Percentiles rank a stretch among this genome's conserved stretches.
phyloP scores from a whole-genome alignment of 2,329 filamentous ascomycete species.

The Botrytis porri region DNA sequence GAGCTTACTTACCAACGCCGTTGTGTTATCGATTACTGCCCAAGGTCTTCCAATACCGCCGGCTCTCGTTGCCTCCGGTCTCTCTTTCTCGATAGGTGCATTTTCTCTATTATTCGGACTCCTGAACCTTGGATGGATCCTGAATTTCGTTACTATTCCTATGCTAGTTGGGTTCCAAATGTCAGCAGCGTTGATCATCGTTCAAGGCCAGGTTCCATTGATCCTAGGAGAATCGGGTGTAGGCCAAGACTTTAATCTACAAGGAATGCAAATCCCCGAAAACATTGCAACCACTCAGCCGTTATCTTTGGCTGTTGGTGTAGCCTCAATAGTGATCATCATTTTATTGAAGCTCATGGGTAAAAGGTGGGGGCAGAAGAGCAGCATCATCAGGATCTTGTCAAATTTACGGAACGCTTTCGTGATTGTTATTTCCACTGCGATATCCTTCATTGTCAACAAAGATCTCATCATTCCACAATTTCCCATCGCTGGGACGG shows the following conservation, averaged over 20 bases:
- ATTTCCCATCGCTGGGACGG: neutral
- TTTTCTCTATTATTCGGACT: conserved; percentile 58
- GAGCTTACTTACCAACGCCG: conserved; percentile 59
- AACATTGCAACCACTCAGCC: conserved; percentile 5
- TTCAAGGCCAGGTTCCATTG: conserved; percentile 59
- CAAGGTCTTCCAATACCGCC: conserved; percentile 42
- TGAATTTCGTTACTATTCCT: conserved; percentile 64
- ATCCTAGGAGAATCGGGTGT: conserved; percentile 46
- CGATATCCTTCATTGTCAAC: conserved; percentile 1
- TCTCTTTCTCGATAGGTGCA: conserved; percentile 62
- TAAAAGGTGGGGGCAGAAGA: conserved; percentile 3
- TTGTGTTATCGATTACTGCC: conserved; percentile 50
- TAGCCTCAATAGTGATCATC: neutral
- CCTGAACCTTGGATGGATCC: conserved; percentile 60
- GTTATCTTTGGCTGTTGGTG: conserved; percentile 14
- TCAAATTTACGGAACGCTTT: conserved; percentile 5
- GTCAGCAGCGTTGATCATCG: conserved; percentile 63
- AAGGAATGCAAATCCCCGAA: neutral
- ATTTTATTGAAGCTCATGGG: neutral
- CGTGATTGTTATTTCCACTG: conserved; percentile 3
- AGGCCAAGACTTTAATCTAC: neutral
- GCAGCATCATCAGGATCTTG: neutral
- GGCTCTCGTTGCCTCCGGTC: conserved; percentile 53
- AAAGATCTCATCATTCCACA: neutral
- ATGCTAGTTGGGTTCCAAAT: conserved; percentile 65